Conservation (phyloP, 2,329 filamentous ascomycete genomes). For the Sporothrix protearum region DNA sequence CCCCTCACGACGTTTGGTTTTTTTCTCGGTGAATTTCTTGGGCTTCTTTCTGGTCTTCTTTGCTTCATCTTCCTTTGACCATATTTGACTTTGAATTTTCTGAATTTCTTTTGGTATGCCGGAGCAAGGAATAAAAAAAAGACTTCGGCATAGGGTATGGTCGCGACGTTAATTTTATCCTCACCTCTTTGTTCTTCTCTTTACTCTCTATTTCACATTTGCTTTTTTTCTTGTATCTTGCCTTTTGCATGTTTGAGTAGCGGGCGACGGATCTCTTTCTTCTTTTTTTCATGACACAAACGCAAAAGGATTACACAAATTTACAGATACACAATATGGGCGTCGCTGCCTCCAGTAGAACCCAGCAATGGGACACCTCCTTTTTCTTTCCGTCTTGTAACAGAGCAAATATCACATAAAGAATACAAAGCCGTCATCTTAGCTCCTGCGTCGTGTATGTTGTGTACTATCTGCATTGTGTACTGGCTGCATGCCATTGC, state of each 20-base stretch:
- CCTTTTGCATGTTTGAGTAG: constrained; percentile 12
- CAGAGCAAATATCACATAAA: not conserved
- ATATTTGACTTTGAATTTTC: not conserved
- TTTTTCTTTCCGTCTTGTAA: not conserved
- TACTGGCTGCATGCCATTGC: not conserved
- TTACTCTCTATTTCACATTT: not conserved
- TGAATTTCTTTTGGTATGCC: constrained; percentile 11
- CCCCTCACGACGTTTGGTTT: not conserved
- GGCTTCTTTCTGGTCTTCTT: not conserved
- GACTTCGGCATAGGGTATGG: constrained; percentile 6
- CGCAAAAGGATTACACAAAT: constrained; percentile 6
- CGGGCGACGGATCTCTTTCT: not conserved
- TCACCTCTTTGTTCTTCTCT: not conserved
- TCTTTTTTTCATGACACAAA: constrained; percentile 13
- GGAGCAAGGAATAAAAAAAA: constrained; percentile 14
- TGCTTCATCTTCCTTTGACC: not conserved
- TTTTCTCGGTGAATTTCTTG: not conserved
- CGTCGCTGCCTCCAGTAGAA: constrained; percentile 7
- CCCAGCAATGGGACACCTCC: not conserved
- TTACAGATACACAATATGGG: constrained; percentile 12
- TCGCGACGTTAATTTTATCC: not conserved
- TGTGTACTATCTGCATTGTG: not conserved
- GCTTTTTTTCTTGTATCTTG: not conserved
- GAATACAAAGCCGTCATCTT: not conserved
- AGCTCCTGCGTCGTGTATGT: not conserved